Conservation (phyloP, 352 stramenopile genomes). For the Nothophytophthora sp. region DNA sequence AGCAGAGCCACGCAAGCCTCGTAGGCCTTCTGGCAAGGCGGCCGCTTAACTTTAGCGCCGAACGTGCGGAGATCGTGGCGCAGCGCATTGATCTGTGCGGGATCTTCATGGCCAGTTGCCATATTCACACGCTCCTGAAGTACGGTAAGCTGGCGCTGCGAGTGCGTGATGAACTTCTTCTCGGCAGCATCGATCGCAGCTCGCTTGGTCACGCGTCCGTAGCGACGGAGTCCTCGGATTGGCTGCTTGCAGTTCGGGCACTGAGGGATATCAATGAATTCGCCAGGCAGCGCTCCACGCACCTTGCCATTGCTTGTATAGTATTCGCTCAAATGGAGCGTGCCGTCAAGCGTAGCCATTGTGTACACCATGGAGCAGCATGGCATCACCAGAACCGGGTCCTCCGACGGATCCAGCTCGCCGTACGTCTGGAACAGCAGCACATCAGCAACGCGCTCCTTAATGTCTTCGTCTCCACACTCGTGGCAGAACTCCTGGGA, state of each 20-base stretch:
- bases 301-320: conserved; percentile 30
- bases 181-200: conserved; percentile 40
- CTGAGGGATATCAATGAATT: conserved; percentile 29
- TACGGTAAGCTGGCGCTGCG: conserved; percentile 13
- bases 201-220: conserved; percentile 44
- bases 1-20: conserved; percentile 36
- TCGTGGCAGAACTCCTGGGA: conserved; percentile 51
- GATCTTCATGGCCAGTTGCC: conserved; percentile 9
- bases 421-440: conserved; percentile 58
- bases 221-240: conserved; percentile 43
- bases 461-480: conserved; percentile 39
- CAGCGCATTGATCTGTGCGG: conserved; percentile 17
- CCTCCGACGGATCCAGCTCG: conserved; percentile 59
- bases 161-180: conserved; percentile 47
- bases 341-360: conserved; percentile 69
- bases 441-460: conserved; percentile 57
- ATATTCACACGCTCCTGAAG: conserved; percentile 28
- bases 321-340: conserved; percentile 35
- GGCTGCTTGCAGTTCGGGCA: conserved; percentile 50
- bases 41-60: conserved; percentile 16
- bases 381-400: conserved; percentile 63
- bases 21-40: conserved; percentile 33
- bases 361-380: conserved; percentile 75
- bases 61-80: conserved; percentile 23
- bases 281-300: conserved; percentile 19